A percentile compares a stretch with the other conserved stretches of the same genome.
Evolutionary conservation across 2,329 filamentous ascomycete genomes (phyloP).

Genomic region (Teratosphaeria viscida): DNA sequence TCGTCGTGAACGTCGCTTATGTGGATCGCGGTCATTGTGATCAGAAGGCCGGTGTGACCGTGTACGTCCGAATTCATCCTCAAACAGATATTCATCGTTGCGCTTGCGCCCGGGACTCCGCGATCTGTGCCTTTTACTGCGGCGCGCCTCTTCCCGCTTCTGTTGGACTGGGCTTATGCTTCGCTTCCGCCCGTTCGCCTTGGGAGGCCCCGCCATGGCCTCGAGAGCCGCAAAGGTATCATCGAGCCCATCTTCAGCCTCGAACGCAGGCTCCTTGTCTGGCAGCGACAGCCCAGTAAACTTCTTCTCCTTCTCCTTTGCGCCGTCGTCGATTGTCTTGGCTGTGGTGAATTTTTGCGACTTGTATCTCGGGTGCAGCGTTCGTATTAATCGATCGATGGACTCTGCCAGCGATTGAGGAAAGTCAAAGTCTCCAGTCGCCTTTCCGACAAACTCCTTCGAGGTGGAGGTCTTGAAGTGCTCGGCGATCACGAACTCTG

Average conservation of each 20-base stretch:
- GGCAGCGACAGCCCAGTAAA: conserved; percentile 85
- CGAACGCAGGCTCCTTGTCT: conserved; percentile 54
- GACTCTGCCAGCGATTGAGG: conserved; percentile 81
- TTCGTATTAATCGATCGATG: conserved; percentile 75
- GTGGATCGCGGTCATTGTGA: conserved; percentile 28
- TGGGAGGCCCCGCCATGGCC: conserved; percentile 60
- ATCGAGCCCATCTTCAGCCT: conserved; percentile 53
- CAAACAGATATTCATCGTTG: conserved; percentile 43
- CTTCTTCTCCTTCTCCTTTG: conserved; percentile 56
- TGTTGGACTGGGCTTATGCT: conserved; percentile 47
- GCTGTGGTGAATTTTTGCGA: conserved; percentile 41
- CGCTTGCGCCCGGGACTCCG: conserved; percentile 21
- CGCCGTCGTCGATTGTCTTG: neutral
- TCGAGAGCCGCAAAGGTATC: conserved; percentile 91
- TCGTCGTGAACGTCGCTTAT: conserved; percentile 36
- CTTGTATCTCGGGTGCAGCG: conserved; percentile 67
- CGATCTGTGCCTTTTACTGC: conserved; percentile 28
- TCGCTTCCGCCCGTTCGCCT: conserved; percentile 47
- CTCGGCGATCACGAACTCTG: conserved; percentile 91
- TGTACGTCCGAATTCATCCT: conserved; percentile 49
- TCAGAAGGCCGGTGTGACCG: conserved; percentile 32
- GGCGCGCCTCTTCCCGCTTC: conserved; percentile 28
- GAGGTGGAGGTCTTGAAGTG: conserved; percentile 64
- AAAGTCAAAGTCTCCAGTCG: conserved; percentile 72
- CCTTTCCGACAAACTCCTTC: conserved; percentile 62